Base-by-base conservation (phyloP, 73 alveolate genomes). In the Paramecium biaurelia region DNA sequence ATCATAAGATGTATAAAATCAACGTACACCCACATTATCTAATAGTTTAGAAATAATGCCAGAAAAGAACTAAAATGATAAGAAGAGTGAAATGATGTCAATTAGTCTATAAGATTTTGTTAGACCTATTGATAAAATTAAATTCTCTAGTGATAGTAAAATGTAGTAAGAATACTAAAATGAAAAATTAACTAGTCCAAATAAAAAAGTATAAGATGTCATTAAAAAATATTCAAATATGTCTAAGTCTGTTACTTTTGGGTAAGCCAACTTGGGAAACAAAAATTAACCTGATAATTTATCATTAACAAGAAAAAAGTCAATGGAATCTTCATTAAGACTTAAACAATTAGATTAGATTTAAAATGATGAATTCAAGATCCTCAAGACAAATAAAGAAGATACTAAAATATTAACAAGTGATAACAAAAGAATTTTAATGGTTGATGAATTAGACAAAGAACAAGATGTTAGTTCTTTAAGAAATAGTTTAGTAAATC, bases 321-420 rank as follows among this genome's bases (percentile, higher is more conserved):
- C 90, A 8, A 79, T 79, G 90, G 90, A 79, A 43, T 79, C 90
- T 9, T 79, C 90, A 5, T 12, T 47, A 24, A 79, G 53, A 79
- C 74, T 79, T 7, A 79, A 79, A 79, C 37, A 43, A 15, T 79
- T 79, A 45, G 90, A 79, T 23, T 12, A 24, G 0, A 76, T 1
- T 5, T 8, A 58, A 38, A 23, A 11, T 21, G 90, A 79, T 5
- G 76, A 79, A 15, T 79, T 79, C 32, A 79, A 79, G 24, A 79
- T 79, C 6, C 15, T 41, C 2, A 79, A 79, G 47, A 63, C 84
- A 21, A 30, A 79, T 9, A 43, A 43, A 23, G 53, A 72, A 28
- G 86, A 32, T 18, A 8, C 30, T 8, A 79, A 79, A 34, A 26
- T 79, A 9, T 24, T 79, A 43, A 79, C 90, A 79, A 43, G 8